Conservation (phyloP, 2,329 filamentous ascomycete genomes). For the Sclerotinia sclerotiorum region DNA sequence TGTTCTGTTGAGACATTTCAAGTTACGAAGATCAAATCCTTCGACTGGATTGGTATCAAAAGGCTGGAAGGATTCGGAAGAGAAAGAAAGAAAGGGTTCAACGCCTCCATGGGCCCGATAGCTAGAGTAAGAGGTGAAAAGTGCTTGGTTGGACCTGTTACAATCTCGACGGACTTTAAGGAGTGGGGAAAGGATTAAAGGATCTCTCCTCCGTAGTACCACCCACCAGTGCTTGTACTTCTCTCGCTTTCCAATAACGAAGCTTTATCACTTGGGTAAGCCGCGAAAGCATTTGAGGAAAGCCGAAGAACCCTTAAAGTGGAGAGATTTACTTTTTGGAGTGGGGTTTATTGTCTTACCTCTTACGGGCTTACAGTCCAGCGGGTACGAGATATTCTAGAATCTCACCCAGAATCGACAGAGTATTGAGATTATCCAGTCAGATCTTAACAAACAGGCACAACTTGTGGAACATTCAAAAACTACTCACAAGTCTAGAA, state of each 20-base stretch:
- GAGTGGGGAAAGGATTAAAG: not conserved
- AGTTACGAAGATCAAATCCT: not conserved
- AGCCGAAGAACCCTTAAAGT: constrained; percentile 10
- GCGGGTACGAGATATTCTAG: constrained; percentile 19
- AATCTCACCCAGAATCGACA: not conserved
- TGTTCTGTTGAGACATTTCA: not conserved
- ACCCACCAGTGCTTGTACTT: too few relatives aligned
- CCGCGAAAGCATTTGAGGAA: constrained; percentile 1
- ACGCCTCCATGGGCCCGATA: too few relatives aligned
- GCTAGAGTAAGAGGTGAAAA: not conserved
- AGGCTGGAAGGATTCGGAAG: too few relatives aligned
- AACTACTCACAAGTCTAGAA: not conserved
- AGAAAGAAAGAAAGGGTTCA: not conserved
- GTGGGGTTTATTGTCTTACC: not conserved
- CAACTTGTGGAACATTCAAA: not conserved
- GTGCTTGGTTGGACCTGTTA: not conserved
- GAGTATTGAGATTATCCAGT: not conserved
- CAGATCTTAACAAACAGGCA: not conserved
- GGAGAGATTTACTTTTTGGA: not conserved
- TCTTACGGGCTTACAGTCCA: not conserved
- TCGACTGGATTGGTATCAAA: not conserved
- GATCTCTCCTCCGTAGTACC: too few relatives aligned
- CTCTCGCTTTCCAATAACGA: not conserved
- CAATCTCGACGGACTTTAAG: not conserved
- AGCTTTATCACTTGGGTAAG: not conserved